Base-by-base conservation (phyloP, 306 rosid species). In the Trifolium repens region DNA sequence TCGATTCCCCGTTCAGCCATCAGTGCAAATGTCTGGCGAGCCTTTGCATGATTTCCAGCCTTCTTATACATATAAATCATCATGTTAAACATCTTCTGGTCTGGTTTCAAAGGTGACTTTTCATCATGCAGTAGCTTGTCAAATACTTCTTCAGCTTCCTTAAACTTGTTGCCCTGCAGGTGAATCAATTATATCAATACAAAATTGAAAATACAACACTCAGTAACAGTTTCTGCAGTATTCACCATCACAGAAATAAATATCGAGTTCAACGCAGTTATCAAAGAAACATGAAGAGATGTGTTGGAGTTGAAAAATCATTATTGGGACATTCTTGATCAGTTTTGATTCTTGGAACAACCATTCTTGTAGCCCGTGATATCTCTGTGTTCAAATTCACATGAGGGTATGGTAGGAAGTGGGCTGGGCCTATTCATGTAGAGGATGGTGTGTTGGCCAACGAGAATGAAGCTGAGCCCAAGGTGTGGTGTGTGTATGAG, bases 11-110 rank as follows among this genome's bases (percentile, higher is more conserved):
- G 84, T 79, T 87, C 87, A 40, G 90, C 76, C 99, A 90, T 94
- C 76, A 92, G 34, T 43, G 96, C 78, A 75, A 94, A 92, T 78
- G 90, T 27, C 82, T 79, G 89, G 15, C 99, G 91, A 82, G 99
- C 97, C 75, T 92, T 89, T 53, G 89, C 96, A 83, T 92, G 88
- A 85, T 81, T 89, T 73, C 96, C 96, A 44, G 89, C 94, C 91
- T 90, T 94, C 89, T 86, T 92, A 69, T 82, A 77, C 99, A 88
- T 92, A 80, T 90, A 94, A 84, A 94, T 92, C 93, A 94, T 92
- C 96, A 94, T 87, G 79, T 92, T 93, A 86, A 90, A 90, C 96
- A 90, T 90, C 88, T 89, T 87, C 78, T 94, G 96, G 78, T 92
- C 99, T 14, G 96, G 97, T 78, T 88, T 94, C 81, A 90, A 71